Conservation (phyloP, 2,329 filamentous ascomycete species). For the Epichloe coenophiala region DNA sequence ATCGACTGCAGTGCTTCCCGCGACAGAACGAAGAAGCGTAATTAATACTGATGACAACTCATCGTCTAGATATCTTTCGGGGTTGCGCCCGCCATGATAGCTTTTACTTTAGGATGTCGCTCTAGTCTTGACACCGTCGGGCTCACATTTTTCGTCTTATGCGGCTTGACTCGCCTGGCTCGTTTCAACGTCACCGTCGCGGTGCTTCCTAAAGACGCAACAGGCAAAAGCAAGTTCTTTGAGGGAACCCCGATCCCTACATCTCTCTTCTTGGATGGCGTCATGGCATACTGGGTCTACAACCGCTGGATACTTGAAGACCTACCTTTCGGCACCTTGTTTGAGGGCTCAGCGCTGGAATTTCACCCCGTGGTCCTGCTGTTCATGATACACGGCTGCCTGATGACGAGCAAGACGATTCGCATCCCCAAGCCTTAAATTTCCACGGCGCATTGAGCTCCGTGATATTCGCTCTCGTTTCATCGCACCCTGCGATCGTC, state of each 20-base stretch:
- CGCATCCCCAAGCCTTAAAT: constrained; percentile 76
- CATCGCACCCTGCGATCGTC: neutral
- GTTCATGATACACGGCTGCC: constrained; percentile 77
- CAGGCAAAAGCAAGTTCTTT: constrained; percentile 88
- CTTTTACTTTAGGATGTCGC: constrained; percentile 80
- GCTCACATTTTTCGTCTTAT: constrained; percentile 83
- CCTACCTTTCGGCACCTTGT: constrained; percentile 62
- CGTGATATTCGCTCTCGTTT: neutral
- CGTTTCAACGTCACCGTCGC: constrained; percentile 95
- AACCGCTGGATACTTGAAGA: constrained; percentile 66
- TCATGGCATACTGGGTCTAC: constrained; percentile 85
- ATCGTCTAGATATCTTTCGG: constrained; percentile 79
- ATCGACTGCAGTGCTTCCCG: neutral
- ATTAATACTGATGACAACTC: constrained; percentile 1
- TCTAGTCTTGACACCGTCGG: constrained; percentile 69
- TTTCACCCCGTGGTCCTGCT: constrained; percentile 71
- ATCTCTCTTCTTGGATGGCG: constrained; percentile 60
- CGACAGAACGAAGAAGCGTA: neutral
- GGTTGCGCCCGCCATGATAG: constrained; percentile 72
- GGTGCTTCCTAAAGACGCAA: constrained; percentile 78
- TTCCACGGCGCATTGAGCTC: neutral
- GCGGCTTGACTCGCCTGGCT: constrained; percentile 82
- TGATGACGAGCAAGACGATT: constrained; percentile 92
- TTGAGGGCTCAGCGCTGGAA: constrained; percentile 56
- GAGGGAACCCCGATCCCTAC: constrained; percentile 96